Evolutionary conservation across 2,329 filamentous ascomycete genomes (phyloP).

Genomic region (Cordyceps cicadae): DNA sequence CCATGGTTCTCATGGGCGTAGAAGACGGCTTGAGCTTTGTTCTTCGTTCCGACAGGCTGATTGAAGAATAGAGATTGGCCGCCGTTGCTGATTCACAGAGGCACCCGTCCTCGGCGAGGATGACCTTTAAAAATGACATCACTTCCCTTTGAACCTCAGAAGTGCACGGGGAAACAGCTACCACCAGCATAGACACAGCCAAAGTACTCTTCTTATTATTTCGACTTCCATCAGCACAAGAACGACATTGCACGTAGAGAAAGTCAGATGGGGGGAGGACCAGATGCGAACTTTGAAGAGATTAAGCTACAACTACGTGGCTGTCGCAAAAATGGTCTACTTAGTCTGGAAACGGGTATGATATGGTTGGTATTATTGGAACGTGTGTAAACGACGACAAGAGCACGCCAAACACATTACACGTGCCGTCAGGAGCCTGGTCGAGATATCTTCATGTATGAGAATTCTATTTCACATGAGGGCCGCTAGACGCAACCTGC

Average conservation of each 20-base stretch:
- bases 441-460: no score
- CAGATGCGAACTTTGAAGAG: background rate
- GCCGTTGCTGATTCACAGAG: background rate
- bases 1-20: background rate
- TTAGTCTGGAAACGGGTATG: background rate
- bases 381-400: background rate
- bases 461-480: no score
- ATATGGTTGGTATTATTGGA: background rate
- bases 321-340: background rate
- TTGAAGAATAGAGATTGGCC: background rate
- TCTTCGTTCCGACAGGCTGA: background rate
- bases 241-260: background rate
- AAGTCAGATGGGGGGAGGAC: background rate
- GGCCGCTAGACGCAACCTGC: no score
- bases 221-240: accelerated
- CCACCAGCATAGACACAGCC: background rate
- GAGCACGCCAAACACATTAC: background rate
- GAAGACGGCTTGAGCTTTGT: background rate
- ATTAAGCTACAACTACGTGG: background rate
- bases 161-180: background rate
- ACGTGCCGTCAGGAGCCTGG: background rate
- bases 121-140: background rate
- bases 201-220: background rate
- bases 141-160: background rate
- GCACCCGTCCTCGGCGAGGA: background rate